Evolutionary conservation across 202 grass and related monocot genomes (phyloP), one percentile per base, ranked within the genome.

Genomic region (Carex sylvatica): DNA sequence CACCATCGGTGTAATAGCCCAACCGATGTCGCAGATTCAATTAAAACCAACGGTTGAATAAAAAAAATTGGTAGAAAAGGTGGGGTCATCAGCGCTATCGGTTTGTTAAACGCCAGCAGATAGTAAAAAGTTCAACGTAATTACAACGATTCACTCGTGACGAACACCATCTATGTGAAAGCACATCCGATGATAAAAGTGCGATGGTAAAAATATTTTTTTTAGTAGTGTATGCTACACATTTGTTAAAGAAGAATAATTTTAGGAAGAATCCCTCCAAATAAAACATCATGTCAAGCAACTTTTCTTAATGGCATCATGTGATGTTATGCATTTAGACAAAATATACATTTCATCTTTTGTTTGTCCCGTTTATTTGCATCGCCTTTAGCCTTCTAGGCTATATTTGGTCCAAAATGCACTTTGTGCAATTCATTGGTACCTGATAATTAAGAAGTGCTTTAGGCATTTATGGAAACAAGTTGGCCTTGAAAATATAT

Each of bases 231-330:
- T 26, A 64, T 64, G 58, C 36, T 72, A 26, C 13, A 24, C 38
- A 15, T 11, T 51, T 20, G 36, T 80, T 42, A 80, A 79, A 79
- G 4, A 36, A 79, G 35, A 61, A 79, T 62, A 62, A 79, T 79
- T 33, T 55, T 61, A 44, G 36, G 49, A 77, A 54, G 73, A 77
- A 77, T 77, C 14, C 76, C 54, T 20, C n/a, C 55, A 79, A 79
- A 36, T 79, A n/a, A 80, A 26, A 26, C 77, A 80, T 80, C 77
- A 63, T 31, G 59, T 80, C 36, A 63, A 80, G 18, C 33, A 63
- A 80, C 77, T 80, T 61, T 80, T 63, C 22, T 80, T 30, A 62
- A 80, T 51, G 53, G 56, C 59, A 63, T 53, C 71, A 54, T 74
- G 6, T 74, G 47, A 54, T 54, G 47, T 74, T 69, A 38, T 61